Base-by-base conservation (phyloP, 108 stramenopile genomes). In the Pseudonitzschia multistriata region DNA sequence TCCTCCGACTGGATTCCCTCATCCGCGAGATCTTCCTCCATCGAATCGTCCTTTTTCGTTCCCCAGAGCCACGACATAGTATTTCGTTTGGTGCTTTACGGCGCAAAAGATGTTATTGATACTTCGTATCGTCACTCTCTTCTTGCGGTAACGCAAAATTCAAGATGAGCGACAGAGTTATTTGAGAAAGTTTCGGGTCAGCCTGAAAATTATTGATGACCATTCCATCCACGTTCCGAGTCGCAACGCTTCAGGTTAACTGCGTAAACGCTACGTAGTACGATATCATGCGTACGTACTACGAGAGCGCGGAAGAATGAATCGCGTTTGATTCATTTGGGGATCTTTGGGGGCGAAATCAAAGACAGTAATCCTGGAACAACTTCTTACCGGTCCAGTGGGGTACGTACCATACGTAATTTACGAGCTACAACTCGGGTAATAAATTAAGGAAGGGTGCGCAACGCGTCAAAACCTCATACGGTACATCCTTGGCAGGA, bases 1-100 rank as follows among this genome's bases (percentile, higher is more conserved):
- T 42, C 13, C 10, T 42, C 13, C 40, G 7, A 10, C 40, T 42
- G 10, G 13, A 10, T 42, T 61, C 34, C 35, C 35, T 0, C 30
- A 10, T 31, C 59, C 31, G 0, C 59, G 11, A 35, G 33, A 10
- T 61, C 31, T 61, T 61, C 59, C 34, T 71, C 47, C n/a, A 62
- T 47, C 24, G 8, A 8, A 28, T 72, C 40, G 40, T 27, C 64
- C 53, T n/a, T 73, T 17, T 65, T 52, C n/a, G 7, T 42, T 25
- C 73, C 73, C 73, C 73, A 74, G 48, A 74, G 67, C 73, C 73
- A 74, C 30, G 73, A 55, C 73, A 74, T 74, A 22, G 24, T 65
- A 42, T 42, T 42, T 42, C 40, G 10, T 42, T 10, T 7, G 7
- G 10, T 42, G 7, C 40, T 42, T 42, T 42, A n/a, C n/a, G n/a